Conservation (phyloP, 495 filamentous ascomycete genomes). For the Opeltia flavorubescens region DNA sequence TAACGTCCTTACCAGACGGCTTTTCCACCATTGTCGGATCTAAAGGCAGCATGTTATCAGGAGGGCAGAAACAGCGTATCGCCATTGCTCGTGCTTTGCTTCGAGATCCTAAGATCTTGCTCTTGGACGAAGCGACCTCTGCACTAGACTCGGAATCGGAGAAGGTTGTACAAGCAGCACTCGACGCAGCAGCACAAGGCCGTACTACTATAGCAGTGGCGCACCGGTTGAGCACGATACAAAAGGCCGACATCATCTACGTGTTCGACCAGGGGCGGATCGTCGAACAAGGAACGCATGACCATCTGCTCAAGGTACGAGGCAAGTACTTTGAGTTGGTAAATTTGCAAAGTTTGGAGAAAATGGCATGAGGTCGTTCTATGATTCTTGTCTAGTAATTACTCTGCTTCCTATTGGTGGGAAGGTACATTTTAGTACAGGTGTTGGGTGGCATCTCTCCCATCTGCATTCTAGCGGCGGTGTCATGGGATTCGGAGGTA, state of each 20-base stretch:
- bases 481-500: neutral
- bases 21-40: conserved; percentile 63
- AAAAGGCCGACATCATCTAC: conserved; percentile 73
- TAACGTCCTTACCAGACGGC: conserved; percentile 60
- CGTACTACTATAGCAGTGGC: conserved; percentile 70
- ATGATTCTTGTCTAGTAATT: neutral
- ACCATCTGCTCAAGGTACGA: conserved; percentile 46
- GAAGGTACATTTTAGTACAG: too few relatives aligned
- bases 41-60: conserved; percentile 65
- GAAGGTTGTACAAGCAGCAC: conserved; percentile 67
- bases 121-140: conserved; percentile 74
- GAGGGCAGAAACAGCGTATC: conserved; percentile 75
- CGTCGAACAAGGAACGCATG: conserved; percentile 60
- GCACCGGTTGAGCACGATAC: conserved; percentile 64
- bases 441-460: neutral
- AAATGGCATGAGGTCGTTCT: conserved; percentile 20
- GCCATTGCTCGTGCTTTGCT: conserved; percentile 63
- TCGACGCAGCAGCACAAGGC: conserved; percentile 59
- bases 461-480: neutral
- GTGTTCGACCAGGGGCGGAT: conserved; percentile 67
- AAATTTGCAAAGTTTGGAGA: conserved; percentile 64
- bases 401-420: neutral
- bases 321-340: conserved; percentile 68
- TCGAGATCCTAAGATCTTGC: conserved; percentile 52
- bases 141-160: conserved; percentile 72